These are phyloP conservation scores for Chytridium lagenaria DNA, from an alignment of 371 early-diverging fungal genomes.

Conservation along the genomic window DNA sequence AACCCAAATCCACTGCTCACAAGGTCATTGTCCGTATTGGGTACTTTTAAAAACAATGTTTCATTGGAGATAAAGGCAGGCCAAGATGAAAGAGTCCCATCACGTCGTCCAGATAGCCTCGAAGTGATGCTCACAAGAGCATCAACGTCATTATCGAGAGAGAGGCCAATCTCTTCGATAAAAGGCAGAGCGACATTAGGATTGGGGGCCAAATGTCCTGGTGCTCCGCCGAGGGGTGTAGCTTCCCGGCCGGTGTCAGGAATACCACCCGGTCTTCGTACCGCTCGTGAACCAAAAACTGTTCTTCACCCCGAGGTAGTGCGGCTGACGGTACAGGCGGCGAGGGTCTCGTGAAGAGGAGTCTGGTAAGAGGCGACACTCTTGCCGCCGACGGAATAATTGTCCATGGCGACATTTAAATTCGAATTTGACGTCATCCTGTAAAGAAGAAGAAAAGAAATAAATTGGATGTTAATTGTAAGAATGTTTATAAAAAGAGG, in stretches of 20 bases:
- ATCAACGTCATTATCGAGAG: conserved; percentile 19
- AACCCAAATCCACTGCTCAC: conserved; percentile 26
- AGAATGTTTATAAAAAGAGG: background rate
- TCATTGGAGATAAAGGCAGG: conserved; percentile 29
- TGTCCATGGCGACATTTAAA: conserved; percentile 18
- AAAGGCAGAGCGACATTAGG: conserved; percentile 18
- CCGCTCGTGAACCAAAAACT: conserved; percentile 39
- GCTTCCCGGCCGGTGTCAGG: conserved; percentile 31
- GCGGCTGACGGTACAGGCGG: conserved; percentile 30
- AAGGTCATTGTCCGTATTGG: conserved; percentile 10
- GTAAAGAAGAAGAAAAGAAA: background rate
- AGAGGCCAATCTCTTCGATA: conserved; percentile 22
- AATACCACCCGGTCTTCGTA: conserved; percentile 39
- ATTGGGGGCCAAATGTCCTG: conserved; percentile 4
- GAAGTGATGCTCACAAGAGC: conserved; percentile 26
- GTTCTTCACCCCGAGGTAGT: conserved; percentile 20
- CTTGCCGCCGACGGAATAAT: conserved; percentile 9
- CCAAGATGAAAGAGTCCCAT: conserved; percentile 7
- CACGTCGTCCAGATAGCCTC: background rate
- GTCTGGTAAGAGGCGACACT: conserved; percentile 14
- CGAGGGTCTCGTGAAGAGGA: conserved; percentile 28
- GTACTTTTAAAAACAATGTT: conserved; percentile 31
- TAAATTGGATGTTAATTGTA: no score
- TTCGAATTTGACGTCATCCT: conserved; percentile 21
- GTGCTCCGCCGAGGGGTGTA: conserved; percentile 10